Percentiles rank a stretch among this genome's conserved stretches.
These are phyloP conservation scores for Penicillium sp. DNA, from an alignment of 2,329 filamentous ascomycete genomes.

Conservation along the genomic window DNA sequence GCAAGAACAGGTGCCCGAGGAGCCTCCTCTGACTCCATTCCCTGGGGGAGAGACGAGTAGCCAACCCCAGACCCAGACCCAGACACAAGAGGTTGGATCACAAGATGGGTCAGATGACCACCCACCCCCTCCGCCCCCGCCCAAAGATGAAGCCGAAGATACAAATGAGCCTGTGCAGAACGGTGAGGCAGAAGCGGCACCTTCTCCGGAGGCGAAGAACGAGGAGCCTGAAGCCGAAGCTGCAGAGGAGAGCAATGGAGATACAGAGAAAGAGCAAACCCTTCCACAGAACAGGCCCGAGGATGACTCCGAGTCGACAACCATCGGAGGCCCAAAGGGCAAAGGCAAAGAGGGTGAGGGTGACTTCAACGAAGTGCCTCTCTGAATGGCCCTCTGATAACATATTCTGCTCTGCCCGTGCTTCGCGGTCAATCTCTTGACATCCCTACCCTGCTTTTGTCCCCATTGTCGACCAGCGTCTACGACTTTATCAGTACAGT, in stretches of 20 bases:
- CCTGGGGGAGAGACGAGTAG: conserved; percentile 28
- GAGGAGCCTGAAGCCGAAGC: conserved; percentile 13
- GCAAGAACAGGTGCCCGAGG: conserved; percentile 22
- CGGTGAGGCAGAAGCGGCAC: conserved; percentile 11
- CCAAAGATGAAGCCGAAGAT: conserved; percentile 24
- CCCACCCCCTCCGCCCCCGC: conserved; percentile 27
- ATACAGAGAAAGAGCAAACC: conserved; percentile 26
- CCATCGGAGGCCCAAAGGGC: conserved; percentile 18
- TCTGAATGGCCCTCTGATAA: conserved; percentile 16
- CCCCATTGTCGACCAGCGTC: conserved; percentile 5
- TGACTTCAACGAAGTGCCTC: conserved; percentile 36
- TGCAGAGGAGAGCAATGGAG: conserved; percentile 14
- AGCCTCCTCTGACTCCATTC: conserved; percentile 34
- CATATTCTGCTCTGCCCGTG: conserved; percentile 6
- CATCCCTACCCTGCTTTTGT: neutral
- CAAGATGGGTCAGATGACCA: conserved; percentile 22
- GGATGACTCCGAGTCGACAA: conserved; percentile 16
- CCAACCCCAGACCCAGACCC: conserved; percentile 25
- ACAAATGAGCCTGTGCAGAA: conserved; percentile 20
- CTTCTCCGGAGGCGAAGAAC: conserved; percentile 10
- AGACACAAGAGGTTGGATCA: conserved; percentile 25
- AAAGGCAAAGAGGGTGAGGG: conserved; percentile 33
- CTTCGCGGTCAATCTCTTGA: neutral
- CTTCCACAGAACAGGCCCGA: conserved; percentile 22
- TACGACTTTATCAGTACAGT: conserved; percentile 20